These are phyloP conservation scores for Barnettozyma californica DNA, from an alignment of 805 yeast species.

Conservation along the genomic window DNA sequence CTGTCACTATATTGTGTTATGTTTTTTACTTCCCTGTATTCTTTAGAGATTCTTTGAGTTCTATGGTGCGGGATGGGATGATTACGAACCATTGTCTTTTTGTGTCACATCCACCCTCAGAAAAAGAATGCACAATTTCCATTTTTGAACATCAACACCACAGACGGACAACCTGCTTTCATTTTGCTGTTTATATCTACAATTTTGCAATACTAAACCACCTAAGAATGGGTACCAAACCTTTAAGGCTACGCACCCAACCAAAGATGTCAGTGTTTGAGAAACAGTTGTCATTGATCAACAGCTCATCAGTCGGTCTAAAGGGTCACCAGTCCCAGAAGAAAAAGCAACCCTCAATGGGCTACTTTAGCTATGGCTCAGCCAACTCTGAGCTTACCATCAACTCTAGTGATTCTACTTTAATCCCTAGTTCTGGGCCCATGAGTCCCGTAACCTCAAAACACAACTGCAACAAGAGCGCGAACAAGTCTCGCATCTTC, in stretches of 20 bases:
- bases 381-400: not conserved
- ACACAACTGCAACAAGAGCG: not conserved
- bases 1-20: not conserved
- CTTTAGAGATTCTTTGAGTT: not conserved
- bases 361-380: not conserved
- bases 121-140: not conserved
- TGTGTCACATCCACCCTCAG: not conserved
- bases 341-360: slow-evolving; percentile 1
- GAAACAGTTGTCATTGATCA: slow-evolving; percentile 15
- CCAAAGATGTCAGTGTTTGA: slow-evolving; percentile 21
- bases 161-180: not conserved
- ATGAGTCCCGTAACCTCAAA: not conserved
- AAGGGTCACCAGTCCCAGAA: not conserved
- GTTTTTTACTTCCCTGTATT: not conserved
- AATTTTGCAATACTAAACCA: not conserved
- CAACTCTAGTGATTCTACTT: slow-evolving; percentile 9
- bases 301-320: slow-evolving; percentile 8
- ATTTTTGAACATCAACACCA: not conserved
- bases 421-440: slow-evolving; percentile 5
- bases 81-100: not conserved
- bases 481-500: not conserved
- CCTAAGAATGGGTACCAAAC: slow-evolving; percentile 4
- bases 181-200: not conserved
- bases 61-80: no score
- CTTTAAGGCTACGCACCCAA: slow-evolving; percentile 10